Conservation (phyloP, 257 asterid species). For the Primulina huaijiensis region DNA sequence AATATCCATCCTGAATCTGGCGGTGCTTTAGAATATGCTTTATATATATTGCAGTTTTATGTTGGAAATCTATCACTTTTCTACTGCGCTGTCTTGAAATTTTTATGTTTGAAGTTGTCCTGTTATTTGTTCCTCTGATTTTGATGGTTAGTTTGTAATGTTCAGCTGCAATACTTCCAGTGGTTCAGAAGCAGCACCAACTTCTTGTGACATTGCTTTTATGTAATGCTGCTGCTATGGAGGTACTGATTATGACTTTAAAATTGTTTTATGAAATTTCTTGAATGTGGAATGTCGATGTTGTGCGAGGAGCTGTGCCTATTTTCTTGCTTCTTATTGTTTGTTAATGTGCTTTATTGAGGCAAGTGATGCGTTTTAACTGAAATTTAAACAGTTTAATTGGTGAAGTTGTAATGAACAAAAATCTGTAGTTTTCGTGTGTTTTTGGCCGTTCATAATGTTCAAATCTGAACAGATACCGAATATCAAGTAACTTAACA, state of each 20-base stretch:
- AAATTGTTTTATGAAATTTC: background rate
- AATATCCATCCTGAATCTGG: background rate
- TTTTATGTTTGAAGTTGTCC: background rate
- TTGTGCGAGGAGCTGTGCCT: too few species aligned
- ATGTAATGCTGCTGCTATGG: constrained; percentile 93
- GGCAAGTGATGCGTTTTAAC: background rate
- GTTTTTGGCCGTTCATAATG: background rate
- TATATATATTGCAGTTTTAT: background rate
- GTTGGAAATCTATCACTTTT: background rate
- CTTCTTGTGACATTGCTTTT: constrained; percentile 93
- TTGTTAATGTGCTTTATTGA: background rate
- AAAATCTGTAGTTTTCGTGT: background rate
- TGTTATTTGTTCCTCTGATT: constrained; percentile 8
- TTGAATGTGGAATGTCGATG: too few species aligned
- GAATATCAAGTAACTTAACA: background rate
- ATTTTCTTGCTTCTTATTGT: too few species aligned
- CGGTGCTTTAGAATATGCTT: background rate
- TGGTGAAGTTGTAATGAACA: background rate
- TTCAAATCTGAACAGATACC: background rate
- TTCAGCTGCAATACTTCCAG: constrained; percentile 84
- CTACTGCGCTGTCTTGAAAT: background rate
- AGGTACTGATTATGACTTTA: constrained; percentile 42
- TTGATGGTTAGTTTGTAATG: constrained; percentile 26
- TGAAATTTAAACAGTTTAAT: background rate
- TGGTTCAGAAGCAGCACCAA: constrained; percentile 97